Percentiles rank a stretch among this genome's conserved stretches.
Evolutionary conservation across 305 asterid genomes (phyloP).

Genomic region (Fraxinus floribunda): DNA sequence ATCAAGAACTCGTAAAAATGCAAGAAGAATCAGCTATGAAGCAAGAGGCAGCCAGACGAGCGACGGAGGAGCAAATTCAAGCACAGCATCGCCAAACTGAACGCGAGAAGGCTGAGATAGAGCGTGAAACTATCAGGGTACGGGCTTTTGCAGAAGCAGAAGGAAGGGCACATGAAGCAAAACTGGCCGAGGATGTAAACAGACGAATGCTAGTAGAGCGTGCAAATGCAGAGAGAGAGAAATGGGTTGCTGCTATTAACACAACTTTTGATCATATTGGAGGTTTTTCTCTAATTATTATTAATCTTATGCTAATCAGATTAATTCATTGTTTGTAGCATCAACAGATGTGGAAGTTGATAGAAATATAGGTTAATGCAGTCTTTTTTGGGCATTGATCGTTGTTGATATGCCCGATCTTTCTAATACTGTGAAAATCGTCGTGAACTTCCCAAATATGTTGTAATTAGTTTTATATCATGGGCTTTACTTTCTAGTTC

Average conservation of each 20-base stretch:
- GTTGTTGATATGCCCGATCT: neutral
- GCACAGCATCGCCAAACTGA: slow-evolving; percentile 92
- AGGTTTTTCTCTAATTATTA: slow-evolving; percentile 42
- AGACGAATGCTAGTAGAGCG: slow-evolving; percentile 70
- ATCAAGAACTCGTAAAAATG: slow-evolving; percentile 91
- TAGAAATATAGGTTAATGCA: neutral
- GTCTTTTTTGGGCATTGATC: neutral
- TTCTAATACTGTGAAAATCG: neutral
- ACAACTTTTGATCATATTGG: slow-evolving; percentile 93
- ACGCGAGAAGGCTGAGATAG: slow-evolving; percentile 80
- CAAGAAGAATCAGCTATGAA: slow-evolving; percentile 95
- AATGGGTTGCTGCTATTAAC: slow-evolving; percentile 89
- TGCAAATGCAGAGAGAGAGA: slow-evolving; percentile 91
- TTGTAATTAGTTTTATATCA: neutral
- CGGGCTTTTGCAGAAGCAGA: slow-evolving; percentile 88
- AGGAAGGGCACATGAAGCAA: slow-evolving; percentile 96
- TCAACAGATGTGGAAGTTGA: neutral
- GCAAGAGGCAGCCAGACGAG: slow-evolving; percentile 88
- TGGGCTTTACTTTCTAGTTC: neutral
- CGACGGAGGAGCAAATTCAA: slow-evolving; percentile 96
- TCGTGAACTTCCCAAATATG: neutral
- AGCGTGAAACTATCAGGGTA: slow-evolving; percentile 81
- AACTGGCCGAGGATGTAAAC: slow-evolving; percentile 89
- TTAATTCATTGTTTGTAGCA: neutral
- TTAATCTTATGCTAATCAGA: neutral